Conservation (phyloP, 2,329 filamentous ascomycete species). For the Monosporascus sp. region DNA sequence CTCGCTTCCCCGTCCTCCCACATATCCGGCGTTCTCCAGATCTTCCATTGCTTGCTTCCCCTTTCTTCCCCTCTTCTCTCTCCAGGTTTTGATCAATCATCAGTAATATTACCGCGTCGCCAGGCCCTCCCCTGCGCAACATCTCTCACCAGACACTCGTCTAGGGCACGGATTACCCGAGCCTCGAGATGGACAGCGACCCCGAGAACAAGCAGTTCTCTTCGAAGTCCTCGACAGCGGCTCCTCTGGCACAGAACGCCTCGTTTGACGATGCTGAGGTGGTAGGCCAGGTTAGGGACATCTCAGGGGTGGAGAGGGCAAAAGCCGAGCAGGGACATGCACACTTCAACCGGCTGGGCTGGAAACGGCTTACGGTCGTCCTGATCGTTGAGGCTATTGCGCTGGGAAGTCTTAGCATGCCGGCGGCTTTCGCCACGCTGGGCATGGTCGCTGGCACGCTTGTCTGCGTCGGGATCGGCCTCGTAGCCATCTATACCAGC, state of each 20-base stretch:
- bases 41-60: neutral
- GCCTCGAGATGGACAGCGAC: neutral
- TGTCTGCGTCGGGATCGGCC: constrained; percentile 35
- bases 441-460: constrained; percentile 48
- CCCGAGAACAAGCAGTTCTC: neutral
- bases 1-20: neutral
- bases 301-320: constrained; percentile 39
- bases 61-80: neutral
- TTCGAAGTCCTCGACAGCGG: neutral
- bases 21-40: neutral
- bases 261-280: constrained; percentile 11
- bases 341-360: constrained; percentile 48
- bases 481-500: constrained; percentile 43
- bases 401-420: constrained; percentile 46
- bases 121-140: neutral
- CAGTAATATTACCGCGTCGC: too few species aligned
- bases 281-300: constrained; percentile 28
- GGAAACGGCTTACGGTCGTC: constrained; percentile 51
- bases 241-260: neutral
- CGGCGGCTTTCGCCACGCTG: constrained; percentile 45
- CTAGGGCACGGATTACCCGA: neutral
- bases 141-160: neutral
- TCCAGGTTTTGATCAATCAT: too few species aligned
- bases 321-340: constrained; percentile 39
- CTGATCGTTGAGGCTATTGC: constrained; percentile 54